These are phyloP conservation scores for Geranium brycei DNA, from an alignment of 345 rosid genomes.

Conservation along the genomic window DNA sequence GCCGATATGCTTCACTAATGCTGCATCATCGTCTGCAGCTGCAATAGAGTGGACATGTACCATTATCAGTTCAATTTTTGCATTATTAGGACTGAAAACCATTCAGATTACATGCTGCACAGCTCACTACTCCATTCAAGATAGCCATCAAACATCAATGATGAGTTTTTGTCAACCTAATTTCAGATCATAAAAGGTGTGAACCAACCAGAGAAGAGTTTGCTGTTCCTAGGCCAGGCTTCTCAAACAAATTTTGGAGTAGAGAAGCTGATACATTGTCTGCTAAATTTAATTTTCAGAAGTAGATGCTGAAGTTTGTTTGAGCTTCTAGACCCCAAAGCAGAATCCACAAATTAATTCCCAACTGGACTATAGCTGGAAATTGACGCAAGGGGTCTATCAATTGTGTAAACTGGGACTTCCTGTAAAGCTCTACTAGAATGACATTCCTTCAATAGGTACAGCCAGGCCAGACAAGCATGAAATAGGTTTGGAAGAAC, in stretches of 20 bases:
- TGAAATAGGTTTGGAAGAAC: too few species aligned
- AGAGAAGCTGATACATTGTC: not conserved
- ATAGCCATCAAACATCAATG: too few species aligned
- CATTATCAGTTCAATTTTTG: not conserved
- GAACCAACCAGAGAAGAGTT: not conserved
- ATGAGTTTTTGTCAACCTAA: not conserved
- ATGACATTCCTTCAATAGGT: not conserved
- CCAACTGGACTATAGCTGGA: not conserved
- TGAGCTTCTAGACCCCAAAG: not conserved
- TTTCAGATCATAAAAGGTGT: not conserved
- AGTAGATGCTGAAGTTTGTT: not conserved
- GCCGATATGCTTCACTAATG: conserved; percentile 70
- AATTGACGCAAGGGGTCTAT: not conserved
- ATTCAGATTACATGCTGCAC: not conserved
- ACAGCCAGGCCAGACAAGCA: not conserved
- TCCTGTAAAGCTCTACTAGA: not conserved
- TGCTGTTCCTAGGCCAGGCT: not conserved
- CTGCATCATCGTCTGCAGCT: conserved; percentile 78
- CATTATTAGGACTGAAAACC: not conserved
- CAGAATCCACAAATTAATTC: not conserved
- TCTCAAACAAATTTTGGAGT: not conserved
- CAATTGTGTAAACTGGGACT: not conserved
- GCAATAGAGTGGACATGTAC: conserved; percentile 9
- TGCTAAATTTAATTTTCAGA: not conserved
- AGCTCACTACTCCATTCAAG: too few species aligned